These are phyloP conservation scores for Soucietia sequanensis DNA, from an alignment of 805 yeast genomes.

Conservation along the genomic window DNA sequence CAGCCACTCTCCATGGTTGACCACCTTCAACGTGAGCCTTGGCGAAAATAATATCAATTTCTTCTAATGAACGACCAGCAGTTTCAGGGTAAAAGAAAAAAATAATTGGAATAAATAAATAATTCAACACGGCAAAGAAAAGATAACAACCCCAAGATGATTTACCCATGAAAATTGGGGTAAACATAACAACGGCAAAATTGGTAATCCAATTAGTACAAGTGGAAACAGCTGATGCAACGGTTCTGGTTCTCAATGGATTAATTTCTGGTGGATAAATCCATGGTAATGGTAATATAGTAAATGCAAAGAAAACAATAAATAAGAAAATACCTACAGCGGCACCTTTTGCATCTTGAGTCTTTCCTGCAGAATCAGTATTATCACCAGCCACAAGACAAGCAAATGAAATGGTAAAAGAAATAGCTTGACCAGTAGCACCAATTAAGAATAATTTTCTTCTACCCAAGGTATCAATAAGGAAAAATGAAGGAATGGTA, in stretches of 20 bases:
- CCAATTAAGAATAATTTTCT: constrained; percentile 46
- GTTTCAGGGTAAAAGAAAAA: constrained; percentile 48
- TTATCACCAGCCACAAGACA: constrained; percentile 34
- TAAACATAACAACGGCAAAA: constrained; percentile 38
- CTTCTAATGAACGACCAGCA: constrained; percentile 46
- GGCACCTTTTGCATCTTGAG: constrained; percentile 11
- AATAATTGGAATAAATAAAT: constrained; percentile 35
- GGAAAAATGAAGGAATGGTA: constrained; percentile 42
- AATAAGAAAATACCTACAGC: constrained; percentile 39
- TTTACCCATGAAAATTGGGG: constrained; percentile 29
- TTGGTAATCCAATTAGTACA: constrained; percentile 37
- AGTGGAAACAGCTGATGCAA: constrained; percentile 33
- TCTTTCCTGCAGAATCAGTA: too few relatives aligned
- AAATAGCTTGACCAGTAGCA: constrained; percentile 40
- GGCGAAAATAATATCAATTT: constrained; percentile 52
- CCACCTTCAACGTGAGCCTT: constrained; percentile 52
- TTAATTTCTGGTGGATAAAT: constrained; percentile 35
- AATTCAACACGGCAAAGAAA: constrained; percentile 42
- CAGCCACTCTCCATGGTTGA: constrained; percentile 57
- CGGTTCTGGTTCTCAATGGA: constrained; percentile 38
- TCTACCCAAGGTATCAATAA: constrained; percentile 30
- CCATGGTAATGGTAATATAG: constrained; percentile 37
- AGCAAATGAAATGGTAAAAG: constrained; percentile 41
- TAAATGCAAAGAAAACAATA: constrained; percentile 29
- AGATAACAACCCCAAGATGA: constrained; percentile 42